These are phyloP conservation scores for Leishmania tarentolae DNA, from an alignment of 208 protist genomes.

Conservation along the genomic window DNA sequence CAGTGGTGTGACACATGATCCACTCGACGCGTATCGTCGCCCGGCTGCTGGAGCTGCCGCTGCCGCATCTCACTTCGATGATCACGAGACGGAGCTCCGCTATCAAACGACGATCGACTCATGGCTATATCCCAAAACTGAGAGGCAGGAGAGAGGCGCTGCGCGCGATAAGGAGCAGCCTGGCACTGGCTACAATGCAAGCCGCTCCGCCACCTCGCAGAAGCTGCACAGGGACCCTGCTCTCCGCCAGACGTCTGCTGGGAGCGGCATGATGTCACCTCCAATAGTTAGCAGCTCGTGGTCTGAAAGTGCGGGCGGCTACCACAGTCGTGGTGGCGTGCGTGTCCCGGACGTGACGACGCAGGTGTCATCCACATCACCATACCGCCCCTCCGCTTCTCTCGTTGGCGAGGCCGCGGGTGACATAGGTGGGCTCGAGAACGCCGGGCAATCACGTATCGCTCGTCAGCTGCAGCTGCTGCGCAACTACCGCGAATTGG, in stretches of 20 bases:
- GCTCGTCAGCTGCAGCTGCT: constrained; percentile 71
- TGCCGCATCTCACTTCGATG: neutral
- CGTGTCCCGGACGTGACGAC: constrained; percentile 25
- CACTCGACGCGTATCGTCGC: constrained; percentile 18
- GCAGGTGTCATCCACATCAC: constrained; percentile 1
- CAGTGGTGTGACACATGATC: neutral
- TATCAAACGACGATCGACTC: constrained; percentile 29
- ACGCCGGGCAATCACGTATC: constrained; percentile 48
- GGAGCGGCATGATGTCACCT: constrained; percentile 1
- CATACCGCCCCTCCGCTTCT: constrained; percentile 9
- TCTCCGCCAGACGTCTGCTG: neutral
- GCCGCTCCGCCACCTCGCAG: constrained; percentile 11
- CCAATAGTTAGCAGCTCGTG: constrained; percentile 17
- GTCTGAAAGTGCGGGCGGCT: constrained; percentile 13
- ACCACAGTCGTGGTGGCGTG: constrained; percentile 4
- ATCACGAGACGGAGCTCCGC: constrained; percentile 12
- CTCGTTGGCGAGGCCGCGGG: neutral
- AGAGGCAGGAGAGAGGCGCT: neutral
- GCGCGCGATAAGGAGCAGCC: neutral
- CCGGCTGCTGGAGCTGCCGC: neutral
- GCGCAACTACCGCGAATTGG: constrained; percentile 64
- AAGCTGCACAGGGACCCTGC: constrained; percentile 10
- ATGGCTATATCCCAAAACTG: constrained; percentile 15
- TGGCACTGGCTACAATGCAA: neutral
- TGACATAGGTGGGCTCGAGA: constrained; percentile 34